Evolutionary conservation across 129 eudicot genomes (phyloP), one percentile per base, ranked within the genome.

Genomic region (Sambucus nigra): DNA sequence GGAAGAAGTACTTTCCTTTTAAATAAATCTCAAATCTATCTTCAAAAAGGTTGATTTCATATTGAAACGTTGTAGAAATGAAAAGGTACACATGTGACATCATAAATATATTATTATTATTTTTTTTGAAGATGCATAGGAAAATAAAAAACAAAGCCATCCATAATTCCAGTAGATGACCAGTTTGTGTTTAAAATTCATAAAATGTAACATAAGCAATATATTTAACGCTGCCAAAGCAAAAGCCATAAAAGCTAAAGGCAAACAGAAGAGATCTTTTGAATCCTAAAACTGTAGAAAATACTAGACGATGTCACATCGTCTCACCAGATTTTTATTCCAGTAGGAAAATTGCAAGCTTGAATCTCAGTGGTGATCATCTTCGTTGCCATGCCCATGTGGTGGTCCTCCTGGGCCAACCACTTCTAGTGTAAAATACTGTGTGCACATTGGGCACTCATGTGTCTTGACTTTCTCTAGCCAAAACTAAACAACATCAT

Each of bases 401-500:
- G 97, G 92, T 67, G 80, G 78, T 69, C 97, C 97, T 41, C 97
- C 94, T 1, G 94, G 94, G 69, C 94, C 97, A 48, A 80, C 96
- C 56, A 88, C 94, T 66, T 88, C 87, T 91, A 88, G 73, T 86
- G 39, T 38, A 71, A 91, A 91, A 68, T 79, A 72, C 80, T 91
- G 95, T 23, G 86, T 31, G 79, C 99, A 86, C 20, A 91, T 95
- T 53, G 99, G 99, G 75, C 95, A 91, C 51, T 86, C 99, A 55
- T 73, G 83, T 41, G 95, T 70, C 71, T 91, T 71, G 23, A 75
- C 95, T 74, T 91, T 91, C 94, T 86, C 83, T 65, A 91, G 83
- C 95, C 94, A 82, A 74, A 91, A 82, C 99, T 95, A 91, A 61
- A 82, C 95, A 66, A 91, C 94, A 80, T 91, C 99, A 70, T 91